Evolutionary conservation across 1,284 basidiomycete species (phyloP), one percentile per base, ranked within the genome.

Genomic region (Pholiota adiposa): DNA sequence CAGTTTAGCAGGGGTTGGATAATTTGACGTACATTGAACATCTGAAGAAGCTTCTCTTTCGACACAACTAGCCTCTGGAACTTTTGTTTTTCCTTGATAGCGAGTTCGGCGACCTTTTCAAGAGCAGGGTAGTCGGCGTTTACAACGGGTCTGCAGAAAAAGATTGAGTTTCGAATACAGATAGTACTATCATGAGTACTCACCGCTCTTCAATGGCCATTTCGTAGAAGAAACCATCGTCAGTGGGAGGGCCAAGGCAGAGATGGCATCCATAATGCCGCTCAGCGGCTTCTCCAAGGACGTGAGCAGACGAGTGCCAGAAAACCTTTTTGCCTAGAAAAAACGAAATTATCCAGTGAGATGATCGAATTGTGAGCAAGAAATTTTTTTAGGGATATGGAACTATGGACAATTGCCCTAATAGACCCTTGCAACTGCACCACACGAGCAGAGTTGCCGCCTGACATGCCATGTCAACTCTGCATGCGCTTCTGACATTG

Each of bases 201-300:
- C 51, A 85, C 88, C 89, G 79, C 56, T 92, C 87, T 40, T 86
- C 78, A 58, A 90, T 92, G 6, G 84, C 86, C 97, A 99, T 99
- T 75, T 99, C 97, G 75, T 99, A 99, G 85, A 97, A 99, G 85
- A 99, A 99, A 14, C 97, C 97, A 29, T 99, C 97, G 44, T 98
- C 96, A 2, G 95, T 96, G 19, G 97, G 97, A 19, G 97, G 97
- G 14, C 97, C 97, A 67, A 98, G 90, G 73, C 97, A 98, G 18
- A 99, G 83, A 79, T 98, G 96, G 75, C 96, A 98, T 44, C 97
- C 97, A 74, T 98, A 98, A 75, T 97, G 95, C 61, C 93, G 86
- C 76, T 99, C 97, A 46, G 95, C 89, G 48, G 97, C 93, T 78
- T 99, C 97, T 54, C 97, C 97, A n/a, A 99, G 84, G 58, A 99